Evolutionary conservation across 495 filamentous ascomycete genomes (phyloP).

Genomic region (Penicillium paxilli): DNA sequence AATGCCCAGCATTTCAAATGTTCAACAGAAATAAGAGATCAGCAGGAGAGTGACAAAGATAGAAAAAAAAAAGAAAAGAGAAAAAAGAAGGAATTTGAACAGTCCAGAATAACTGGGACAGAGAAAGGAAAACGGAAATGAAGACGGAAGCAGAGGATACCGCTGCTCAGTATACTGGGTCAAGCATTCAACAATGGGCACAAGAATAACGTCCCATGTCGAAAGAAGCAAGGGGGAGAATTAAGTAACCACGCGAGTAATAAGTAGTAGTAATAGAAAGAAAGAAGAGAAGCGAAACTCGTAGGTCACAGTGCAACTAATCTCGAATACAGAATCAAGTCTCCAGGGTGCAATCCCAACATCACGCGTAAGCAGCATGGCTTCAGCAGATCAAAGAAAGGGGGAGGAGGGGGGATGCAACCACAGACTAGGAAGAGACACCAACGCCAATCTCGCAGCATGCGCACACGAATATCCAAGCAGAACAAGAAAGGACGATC

Average conservation of each 20-base stretch:
- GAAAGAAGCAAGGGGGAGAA: conserved; percentile 19
- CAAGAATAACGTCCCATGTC: conserved; percentile 4
- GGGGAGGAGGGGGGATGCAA: conserved; percentile 24
- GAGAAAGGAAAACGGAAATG: conserved; percentile 4
- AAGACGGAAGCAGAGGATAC: too few species aligned
- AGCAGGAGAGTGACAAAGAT: conserved; percentile 1
- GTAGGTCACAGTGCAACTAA: conserved; percentile 37
- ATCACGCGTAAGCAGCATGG: neutral
- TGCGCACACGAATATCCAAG: conserved; percentile 32
- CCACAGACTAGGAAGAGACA: conserved; percentile 23
- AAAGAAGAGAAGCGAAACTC: conserved; percentile 30
- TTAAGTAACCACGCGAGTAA: conserved; percentile 37
- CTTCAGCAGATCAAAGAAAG: conserved; percentile 7
- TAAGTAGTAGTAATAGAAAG: conserved; percentile 36
- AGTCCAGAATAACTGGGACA: too few species aligned
- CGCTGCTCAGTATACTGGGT: conserved; percentile 5
- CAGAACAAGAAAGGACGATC: conserved; percentile 22
- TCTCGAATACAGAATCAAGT: conserved; percentile 33
- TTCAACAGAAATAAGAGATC: neutral
- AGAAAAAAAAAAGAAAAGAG: conserved; percentile 1
- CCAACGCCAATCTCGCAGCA: conserved; percentile 46
- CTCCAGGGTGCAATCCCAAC: conserved; percentile 8
- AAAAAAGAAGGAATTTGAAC: neutral
- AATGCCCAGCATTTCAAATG: conserved; percentile 2
- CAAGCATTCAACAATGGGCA: conserved; percentile 1